Conservation (phyloP, 2,329 filamentous ascomycete species). For the Metarhizium humberi region DNA sequence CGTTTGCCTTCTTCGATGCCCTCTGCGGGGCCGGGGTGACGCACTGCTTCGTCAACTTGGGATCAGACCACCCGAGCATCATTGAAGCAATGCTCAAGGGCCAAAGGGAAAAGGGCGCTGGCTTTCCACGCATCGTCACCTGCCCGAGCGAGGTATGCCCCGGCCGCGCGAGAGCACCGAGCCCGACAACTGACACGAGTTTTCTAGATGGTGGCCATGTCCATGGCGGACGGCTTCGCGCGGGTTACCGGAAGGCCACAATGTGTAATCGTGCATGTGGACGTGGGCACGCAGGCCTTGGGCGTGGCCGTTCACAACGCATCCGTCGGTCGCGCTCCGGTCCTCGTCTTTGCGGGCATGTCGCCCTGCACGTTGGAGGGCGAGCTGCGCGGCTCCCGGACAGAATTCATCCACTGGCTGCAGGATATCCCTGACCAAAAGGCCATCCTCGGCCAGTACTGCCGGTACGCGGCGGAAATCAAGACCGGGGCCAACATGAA, state of each 20-base stretch:
- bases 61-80: constrained; percentile 63
- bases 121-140: constrained; percentile 66
- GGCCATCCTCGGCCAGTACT: constrained; percentile 69
- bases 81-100: constrained; percentile 75
- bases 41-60: constrained; percentile 55
- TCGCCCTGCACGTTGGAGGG: constrained; percentile 65
- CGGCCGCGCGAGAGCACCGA: no score
- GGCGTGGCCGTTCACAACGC: constrained; percentile 68
- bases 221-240: constrained; percentile 75
- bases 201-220: constrained; percentile 69
- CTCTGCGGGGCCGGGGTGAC: constrained; percentile 60
- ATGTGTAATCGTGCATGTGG: constrained; percentile 63
- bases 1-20: constrained; percentile 75
- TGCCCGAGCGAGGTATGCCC: constrained; percentile 62
- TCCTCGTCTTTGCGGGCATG: constrained; percentile 66
- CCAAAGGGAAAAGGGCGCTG: constrained; percentile 49
- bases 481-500: constrained; percentile 74
- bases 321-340: constrained; percentile 58
- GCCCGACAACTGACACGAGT: no score
- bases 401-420: constrained; percentile 74
- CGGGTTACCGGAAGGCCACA: constrained; percentile 59
- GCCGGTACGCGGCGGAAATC: constrained; percentile 68
- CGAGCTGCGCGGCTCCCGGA: constrained; percentile 60
- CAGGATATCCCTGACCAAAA: constrained; percentile 72
- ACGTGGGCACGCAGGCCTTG: constrained; percentile 67